These are phyloP conservation scores for Hagleromyces aurorensis DNA, from an alignment of 805 yeast genomes.

Conservation along the genomic window DNA sequence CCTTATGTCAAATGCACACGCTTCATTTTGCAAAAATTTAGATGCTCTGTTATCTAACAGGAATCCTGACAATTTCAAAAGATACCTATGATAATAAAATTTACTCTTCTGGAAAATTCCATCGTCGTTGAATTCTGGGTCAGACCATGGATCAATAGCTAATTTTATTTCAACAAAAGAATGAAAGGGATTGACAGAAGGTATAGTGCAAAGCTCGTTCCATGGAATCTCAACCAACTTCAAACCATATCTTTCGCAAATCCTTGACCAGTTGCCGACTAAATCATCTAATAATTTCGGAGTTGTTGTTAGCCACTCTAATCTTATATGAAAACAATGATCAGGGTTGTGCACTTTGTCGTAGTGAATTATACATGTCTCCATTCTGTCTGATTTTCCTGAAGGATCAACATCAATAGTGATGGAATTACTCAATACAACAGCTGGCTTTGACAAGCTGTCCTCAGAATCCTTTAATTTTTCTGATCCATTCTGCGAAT, in stretches of 20 bases:
- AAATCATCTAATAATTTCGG: conserved; percentile 78
- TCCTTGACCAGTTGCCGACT: conserved; percentile 66
- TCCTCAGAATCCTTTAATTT: conserved; percentile 3
- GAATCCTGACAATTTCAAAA: conserved; percentile 65
- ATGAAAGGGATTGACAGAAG: conserved; percentile 77
- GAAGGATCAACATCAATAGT: conserved; percentile 69
- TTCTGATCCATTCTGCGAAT: conserved; percentile 10
- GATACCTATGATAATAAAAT: conserved; percentile 69
- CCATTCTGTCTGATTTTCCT: conserved; percentile 65
- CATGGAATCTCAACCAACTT: conserved; percentile 83
- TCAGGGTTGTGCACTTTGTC: conserved; percentile 91
- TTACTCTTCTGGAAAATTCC: conserved; percentile 42
- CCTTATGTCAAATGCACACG: conserved; percentile 50
- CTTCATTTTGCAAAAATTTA: conserved; percentile 43
- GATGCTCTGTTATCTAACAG: conserved; percentile 77
- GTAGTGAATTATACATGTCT: conserved; percentile 73
- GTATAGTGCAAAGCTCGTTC: conserved; percentile 73
- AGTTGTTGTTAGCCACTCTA: conserved; percentile 91
- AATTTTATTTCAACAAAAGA: conserved; percentile 66
- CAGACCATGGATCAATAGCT: conserved; percentile 65
- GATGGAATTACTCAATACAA: conserved; percentile 59
- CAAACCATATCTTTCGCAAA: conserved; percentile 81
- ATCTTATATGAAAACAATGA: conserved; percentile 82
- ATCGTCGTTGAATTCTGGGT: conserved; percentile 40
- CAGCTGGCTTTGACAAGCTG: conserved; percentile 23